phyloP scores from a whole-genome alignment of 1,284 basidiomycete species.

The Caloboletus inedulis region DNA sequence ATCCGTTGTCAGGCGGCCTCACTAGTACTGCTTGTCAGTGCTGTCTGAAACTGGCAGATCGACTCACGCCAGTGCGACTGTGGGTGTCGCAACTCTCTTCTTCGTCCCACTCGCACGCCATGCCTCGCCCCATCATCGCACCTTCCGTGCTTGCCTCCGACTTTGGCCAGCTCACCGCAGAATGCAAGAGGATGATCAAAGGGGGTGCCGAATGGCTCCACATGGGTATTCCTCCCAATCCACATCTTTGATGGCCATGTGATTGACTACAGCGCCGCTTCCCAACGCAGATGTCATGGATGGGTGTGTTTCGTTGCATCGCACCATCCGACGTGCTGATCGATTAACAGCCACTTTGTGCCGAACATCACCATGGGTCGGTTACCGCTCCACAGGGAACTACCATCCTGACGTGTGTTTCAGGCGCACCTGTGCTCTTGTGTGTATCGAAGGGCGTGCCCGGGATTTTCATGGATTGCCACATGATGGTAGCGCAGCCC shows the following conservation, averaged over 20 bases:
- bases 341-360: conserved; percentile 80
- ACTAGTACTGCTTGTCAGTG: not conserved
- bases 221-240: conserved; percentile 65
- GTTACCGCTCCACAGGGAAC: conserved; percentile 17
- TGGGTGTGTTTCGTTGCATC: conserved; percentile 52
- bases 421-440: conserved; percentile 87
- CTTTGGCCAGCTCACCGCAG: conserved; percentile 86
- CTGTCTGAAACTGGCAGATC: conserved; percentile 26
- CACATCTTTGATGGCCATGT: conserved; percentile 1
- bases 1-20: not conserved
- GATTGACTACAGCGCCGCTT: not conserved
- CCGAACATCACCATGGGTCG: conserved; percentile 96
- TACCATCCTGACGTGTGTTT: conserved; percentile 10
- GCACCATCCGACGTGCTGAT: conserved; percentile 9
- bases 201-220: conserved; percentile 94
- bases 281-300: conserved; percentile 85
- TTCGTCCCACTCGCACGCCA: conserved; percentile 32
- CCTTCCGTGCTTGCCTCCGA: conserved; percentile 93
- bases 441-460: conserved; percentile 89
- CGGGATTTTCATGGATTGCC: conserved; percentile 99
- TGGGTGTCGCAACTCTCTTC: conserved; percentile 6
- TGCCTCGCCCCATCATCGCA: conserved; percentile 86
- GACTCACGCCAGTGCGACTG: conserved; percentile 7
- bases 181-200: conserved; percentile 92
- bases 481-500: conserved; percentile 99